Conservation (phyloP, 176 grass and related monocot genomes). For the Aegilops sharonensis region DNA sequence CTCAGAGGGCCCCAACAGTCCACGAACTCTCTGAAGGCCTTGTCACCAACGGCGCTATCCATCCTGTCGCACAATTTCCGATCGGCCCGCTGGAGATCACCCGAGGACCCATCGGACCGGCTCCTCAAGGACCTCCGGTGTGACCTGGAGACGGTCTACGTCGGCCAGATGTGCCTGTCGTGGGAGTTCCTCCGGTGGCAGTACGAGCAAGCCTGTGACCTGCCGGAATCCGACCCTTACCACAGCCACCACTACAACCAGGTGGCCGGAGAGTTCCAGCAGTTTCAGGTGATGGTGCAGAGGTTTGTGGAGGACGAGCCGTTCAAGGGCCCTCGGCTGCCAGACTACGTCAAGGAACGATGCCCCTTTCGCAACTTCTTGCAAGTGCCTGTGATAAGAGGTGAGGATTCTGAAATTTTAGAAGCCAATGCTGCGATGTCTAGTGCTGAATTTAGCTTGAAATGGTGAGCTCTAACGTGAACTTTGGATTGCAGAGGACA, state of each 20-base stretch:
- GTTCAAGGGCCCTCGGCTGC: constrained; percentile 80
- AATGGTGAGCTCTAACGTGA: not conserved
- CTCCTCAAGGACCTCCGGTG: constrained; percentile 77
- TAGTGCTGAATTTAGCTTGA: not conserved
- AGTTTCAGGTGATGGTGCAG: constrained; percentile 87
- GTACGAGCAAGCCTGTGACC: constrained; percentile 72
- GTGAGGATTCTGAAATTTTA: constrained; percentile 28
- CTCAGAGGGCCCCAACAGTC: constrained; percentile 65
- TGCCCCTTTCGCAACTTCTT: constrained; percentile 74
- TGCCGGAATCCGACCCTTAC: constrained; percentile 75
- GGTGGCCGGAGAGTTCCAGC: constrained; percentile 89
- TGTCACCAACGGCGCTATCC: constrained; percentile 62
- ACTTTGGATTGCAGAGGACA: constrained; percentile 68
- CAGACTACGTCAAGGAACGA: constrained; percentile 84
- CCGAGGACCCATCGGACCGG: constrained; percentile 53
- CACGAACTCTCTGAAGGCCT: constrained; percentile 46
- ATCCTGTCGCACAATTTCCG: constrained; percentile 74
- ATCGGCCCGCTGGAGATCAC: constrained; percentile 42
- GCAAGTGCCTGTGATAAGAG: constrained; percentile 88
- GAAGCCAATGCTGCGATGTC: not conserved
- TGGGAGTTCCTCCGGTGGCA: constrained; percentile 99
- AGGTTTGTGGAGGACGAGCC: constrained; percentile 86
- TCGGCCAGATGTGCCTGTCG: constrained; percentile 87
- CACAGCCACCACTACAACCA: constrained; percentile 78
- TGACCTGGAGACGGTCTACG: constrained; percentile 90